Conservation (phyloP, 805 yeast genomes). For the Wickerhamomyces chambardii region DNA sequence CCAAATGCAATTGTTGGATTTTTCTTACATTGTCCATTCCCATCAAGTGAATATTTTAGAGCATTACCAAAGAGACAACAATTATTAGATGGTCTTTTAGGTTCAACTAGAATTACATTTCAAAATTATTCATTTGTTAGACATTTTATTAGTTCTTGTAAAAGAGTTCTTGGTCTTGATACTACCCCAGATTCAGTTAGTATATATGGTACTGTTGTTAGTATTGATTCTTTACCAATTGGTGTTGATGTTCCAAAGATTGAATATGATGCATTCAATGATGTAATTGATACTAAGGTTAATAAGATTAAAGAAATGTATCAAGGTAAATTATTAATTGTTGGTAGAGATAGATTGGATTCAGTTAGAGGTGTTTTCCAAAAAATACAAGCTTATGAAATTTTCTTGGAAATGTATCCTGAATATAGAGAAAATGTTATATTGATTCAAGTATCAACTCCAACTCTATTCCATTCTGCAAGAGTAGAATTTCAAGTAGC, state of each 20-base stretch:
- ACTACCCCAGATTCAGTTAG: constrained; percentile 41
- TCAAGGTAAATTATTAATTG: constrained; percentile 63
- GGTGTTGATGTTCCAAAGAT: constrained; percentile 78
- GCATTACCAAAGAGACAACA: constrained; percentile 78
- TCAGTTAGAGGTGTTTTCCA: constrained; percentile 90
- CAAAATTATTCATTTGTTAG: constrained; percentile 82
- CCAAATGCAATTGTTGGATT: constrained; percentile 71
- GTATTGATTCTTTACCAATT: constrained; percentile 72
- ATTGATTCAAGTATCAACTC: constrained; percentile 85
- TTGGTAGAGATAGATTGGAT: constrained; percentile 92
- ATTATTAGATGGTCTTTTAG: constrained; percentile 84
- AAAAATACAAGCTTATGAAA: constrained; percentile 84
- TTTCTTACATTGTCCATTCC: constrained; percentile 88
- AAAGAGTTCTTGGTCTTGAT: constrained; percentile 72
- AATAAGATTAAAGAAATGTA: constrained; percentile 54
- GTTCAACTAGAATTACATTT: constrained; percentile 79
- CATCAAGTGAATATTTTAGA: constrained; percentile 88
- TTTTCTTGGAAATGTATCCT: constrained; percentile 84
- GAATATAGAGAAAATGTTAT: constrained; percentile 86
- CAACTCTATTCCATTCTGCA: constrained; percentile 37
- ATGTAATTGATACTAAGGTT: constrained; percentile 51
- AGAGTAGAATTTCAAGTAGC: constrained; percentile 73
- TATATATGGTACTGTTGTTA: constrained; percentile 71
- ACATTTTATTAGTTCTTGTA: constrained; percentile 86
- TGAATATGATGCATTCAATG: constrained; percentile 43